Base-by-base conservation (phyloP, 1,284 basidiomycete genomes). In the Lignosus rhinocerotis region DNA sequence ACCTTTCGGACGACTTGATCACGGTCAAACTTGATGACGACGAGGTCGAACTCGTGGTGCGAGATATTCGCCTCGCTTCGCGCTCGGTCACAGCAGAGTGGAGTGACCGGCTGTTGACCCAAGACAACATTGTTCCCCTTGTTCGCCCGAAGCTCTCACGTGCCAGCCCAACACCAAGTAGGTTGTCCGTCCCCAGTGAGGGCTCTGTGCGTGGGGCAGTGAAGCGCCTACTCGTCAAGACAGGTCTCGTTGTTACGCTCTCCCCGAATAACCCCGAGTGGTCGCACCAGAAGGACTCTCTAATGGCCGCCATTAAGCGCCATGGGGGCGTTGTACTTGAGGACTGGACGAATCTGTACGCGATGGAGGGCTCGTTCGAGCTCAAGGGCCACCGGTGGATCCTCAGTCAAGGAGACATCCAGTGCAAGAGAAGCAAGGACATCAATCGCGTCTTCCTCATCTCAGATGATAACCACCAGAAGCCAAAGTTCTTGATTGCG, bases 401-500 rank as follows among this genome's bases (percentile, higher is more conserved):
- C 17, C 77, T 83, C 32, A 69, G 72, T 9, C 72, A 76, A 33
- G 67, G 75, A 11, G 82, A 87, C 41, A 76, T 85, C 33, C 64
- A 73, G 48, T 84, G 79, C 75, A 73, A 69, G 42, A 69, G 72
- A 16, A 73, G 75, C 17, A 70, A 72, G 42, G 70, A 73, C 10
- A 69, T 85, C 33, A 78, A 86, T 11, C 81, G 84, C 14, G 76
- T 93, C 25, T 87, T 94, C 68, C 76, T 93, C 25, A 65, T 93
- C 14, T 84, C 89, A 0, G 84, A 90, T 61, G 79, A 83, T 31
- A 70, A 78, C 8, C 82, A 79, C 59, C 82, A 85, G 58, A 94
- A 91, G 60, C 80, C 87, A 4, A 95, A 94, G 70, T 93, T 84
- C 67, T 76, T 96, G 51, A 80, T 88, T 6, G 92, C 93, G 6